Evolutionary conservation across 2,329 filamentous ascomycete species (phyloP).

Genomic region (Hypoxylon sp.): DNA sequence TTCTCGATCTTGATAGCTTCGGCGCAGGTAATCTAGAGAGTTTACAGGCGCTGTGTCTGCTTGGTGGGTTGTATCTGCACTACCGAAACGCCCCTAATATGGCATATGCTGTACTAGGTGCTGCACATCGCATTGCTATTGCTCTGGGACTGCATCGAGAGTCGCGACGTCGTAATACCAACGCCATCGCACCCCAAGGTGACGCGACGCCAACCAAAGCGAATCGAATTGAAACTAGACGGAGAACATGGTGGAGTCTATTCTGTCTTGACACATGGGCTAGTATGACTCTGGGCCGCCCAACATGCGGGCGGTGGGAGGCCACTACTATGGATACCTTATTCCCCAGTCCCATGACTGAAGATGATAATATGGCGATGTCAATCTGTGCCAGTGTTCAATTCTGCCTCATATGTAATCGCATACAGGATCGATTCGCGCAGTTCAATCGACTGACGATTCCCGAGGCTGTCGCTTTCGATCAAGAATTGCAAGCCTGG

Average conservation of each 20-base stretch:
- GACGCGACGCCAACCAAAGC: slow-evolving; percentile 1
- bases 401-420: slow-evolving; percentile 38
- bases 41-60: slow-evolving; percentile 36
- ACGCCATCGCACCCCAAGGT: slow-evolving; percentile 2
- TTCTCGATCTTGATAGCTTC: slow-evolving; percentile 38
- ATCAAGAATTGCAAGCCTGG: slow-evolving; percentile 37
- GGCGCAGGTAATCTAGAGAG: slow-evolving; percentile 37
- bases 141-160: slow-evolving; percentile 37
- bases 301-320: slow-evolving; percentile 39
- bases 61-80: slow-evolving; percentile 38
- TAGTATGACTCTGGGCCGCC: slow-evolving; percentile 38
- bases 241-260: slow-evolving; percentile 40
- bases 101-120: slow-evolving; percentile 36
- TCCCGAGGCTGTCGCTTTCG: slow-evolving; percentile 28
- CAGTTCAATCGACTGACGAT: slow-evolving; percentile 36
- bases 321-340: slow-evolving; percentile 33
- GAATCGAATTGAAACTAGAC: slow-evolving; percentile 33
- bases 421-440: slow-evolving; percentile 36
- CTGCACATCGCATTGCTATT: slow-evolving; percentile 37
- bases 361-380: slow-evolving; percentile 35
- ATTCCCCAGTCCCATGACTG: slow-evolving; percentile 25
- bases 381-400: slow-evolving; percentile 30
- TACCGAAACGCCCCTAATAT: slow-evolving; percentile 40
- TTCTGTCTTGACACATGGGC: slow-evolving; percentile 41
- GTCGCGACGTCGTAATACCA: slow-evolving; percentile 26